These are phyloP conservation scores for Kodamaea alishanica DNA, from an alignment of 1,139 yeast species.

Conservation along the genomic window DNA sequence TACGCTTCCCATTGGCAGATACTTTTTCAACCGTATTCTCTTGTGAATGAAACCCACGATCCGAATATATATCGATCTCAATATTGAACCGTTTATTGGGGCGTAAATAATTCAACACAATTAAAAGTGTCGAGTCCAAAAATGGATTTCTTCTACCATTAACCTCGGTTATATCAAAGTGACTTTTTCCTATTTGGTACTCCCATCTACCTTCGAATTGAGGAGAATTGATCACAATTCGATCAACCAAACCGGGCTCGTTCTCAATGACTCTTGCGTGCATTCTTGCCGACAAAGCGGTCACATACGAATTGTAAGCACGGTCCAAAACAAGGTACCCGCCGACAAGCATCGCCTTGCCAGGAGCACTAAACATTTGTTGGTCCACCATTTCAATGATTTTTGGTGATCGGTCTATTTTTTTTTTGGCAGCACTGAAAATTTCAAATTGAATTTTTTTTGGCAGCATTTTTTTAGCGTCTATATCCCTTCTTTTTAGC, in stretches of 20 bases:
- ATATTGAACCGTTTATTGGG: conserved; percentile 32
- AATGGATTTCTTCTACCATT: conserved; percentile 62
- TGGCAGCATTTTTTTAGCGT: not conserved
- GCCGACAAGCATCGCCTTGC: conserved; percentile 90
- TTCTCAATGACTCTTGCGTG: conserved; percentile 55
- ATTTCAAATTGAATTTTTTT: not conserved
- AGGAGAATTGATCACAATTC: conserved; percentile 60
- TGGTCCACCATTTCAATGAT: not conserved
- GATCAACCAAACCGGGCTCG: conserved; percentile 5
- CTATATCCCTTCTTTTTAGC: not conserved
- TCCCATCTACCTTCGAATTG: conserved; percentile 80
- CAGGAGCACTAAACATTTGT: conserved; percentile 78
- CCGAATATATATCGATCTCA: conserved; percentile 68
- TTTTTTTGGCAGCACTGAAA: too few relatives aligned
- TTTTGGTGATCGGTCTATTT: too few relatives aligned
- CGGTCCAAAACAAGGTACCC: conserved; percentile 90
- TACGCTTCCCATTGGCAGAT: conserved; percentile 31
- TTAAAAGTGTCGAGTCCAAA: conserved; percentile 56
- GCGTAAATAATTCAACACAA: conserved; percentile 51
- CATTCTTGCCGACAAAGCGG: conserved; percentile 88
- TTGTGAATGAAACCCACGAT: conserved; percentile 86
- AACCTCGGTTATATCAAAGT: conserved; percentile 17
- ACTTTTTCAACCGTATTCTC: conserved; percentile 33
- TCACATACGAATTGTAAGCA: conserved; percentile 68
- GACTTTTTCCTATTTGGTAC: conserved; percentile 32